Base-by-base conservation (phyloP, 345 rosid species). In the Hibiscus tridactylites region DNA sequence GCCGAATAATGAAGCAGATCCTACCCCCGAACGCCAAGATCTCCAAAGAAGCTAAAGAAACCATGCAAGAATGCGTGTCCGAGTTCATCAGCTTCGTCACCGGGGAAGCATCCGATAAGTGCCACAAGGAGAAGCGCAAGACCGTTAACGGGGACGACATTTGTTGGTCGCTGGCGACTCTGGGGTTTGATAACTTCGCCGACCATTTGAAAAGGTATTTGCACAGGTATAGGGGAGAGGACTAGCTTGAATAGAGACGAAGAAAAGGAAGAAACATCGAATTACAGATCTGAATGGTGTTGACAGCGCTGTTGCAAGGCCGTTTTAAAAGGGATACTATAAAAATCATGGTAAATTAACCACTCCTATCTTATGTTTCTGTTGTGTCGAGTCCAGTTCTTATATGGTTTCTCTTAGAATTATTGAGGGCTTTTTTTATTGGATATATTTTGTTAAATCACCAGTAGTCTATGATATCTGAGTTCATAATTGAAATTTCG, bases 61-160 rank as follows among this genome's bases (percentile, higher is more conserved):
- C 93, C 29, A 88, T 86, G 90, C 93, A 88, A 79, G 93, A 88
- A 73, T 86, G 93, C 31, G 93, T 85, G 2, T 88, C 93, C 6
- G 93, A 88, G 87, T 88, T 88, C 80, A 86, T 88, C 11, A 86
- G 93, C 84, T 88, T 88, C 37, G 88, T 88, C 15, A 88, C 90
- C 0, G 93, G 89, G 5, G 93, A 88, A 68, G 93, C 93, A 31
- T 88, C 93, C 0, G 89, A 85, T 52, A 86, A 79, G 74, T 88
- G 93, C 37, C 89, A 85, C 83, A 88, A 82, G 81, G 93, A 88
- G 83, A 88, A 88, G 83, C 76, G 93, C 42, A 88, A 88, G 76
- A 86, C 90, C 0, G 85, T 88, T 2, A 88, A 86, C 6, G 93
- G 93, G 49, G 90, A 88, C 52, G 93, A 88, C 62, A 75, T 88